A percentile compares a stretch with the other conserved stretches of the same genome.
These are phyloP conservation scores for Quercus glauca DNA, from an alignment of 306 rosid species.

Conservation along the genomic window DNA sequence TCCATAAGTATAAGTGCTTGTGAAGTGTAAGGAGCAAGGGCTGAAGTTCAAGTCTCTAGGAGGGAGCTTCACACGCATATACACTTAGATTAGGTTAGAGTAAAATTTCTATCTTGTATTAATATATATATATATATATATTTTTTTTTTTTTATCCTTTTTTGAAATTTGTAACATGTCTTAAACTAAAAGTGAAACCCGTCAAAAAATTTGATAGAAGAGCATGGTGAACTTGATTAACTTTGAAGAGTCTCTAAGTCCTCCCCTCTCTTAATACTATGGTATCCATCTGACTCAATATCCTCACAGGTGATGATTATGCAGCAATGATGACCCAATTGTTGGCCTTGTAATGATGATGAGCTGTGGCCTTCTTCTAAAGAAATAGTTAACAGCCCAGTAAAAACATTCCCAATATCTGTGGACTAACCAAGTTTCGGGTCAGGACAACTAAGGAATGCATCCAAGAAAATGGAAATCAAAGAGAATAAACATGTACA, in stretches of 20 bases:
- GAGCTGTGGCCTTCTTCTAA: constrained; percentile 73
- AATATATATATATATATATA: too few relatives aligned
- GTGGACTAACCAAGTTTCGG: constrained; percentile 32
- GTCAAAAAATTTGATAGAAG: neutral
- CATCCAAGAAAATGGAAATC: constrained; percentile 39
- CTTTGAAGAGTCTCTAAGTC: too few relatives aligned
- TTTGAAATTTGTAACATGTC: neutral
- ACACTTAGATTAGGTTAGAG: too few relatives aligned
- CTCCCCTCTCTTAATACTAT: too few relatives aligned
- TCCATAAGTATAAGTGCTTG: too few relatives aligned
- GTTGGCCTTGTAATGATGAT: constrained; percentile 61
- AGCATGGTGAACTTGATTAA: neutral
- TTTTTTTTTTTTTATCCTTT: neutral
- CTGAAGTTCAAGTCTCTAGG: too few relatives aligned
- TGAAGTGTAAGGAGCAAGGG: accelerated
- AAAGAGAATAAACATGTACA: constrained; percentile 36
- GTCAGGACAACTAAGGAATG: constrained; percentile 32
- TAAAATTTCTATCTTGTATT: too few relatives aligned
- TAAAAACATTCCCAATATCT: constrained; percentile 38
- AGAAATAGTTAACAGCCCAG: constrained; percentile 41
- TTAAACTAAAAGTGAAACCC: neutral
- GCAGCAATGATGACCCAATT: constrained; percentile 78
- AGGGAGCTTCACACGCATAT: accelerated
- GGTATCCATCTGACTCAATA: too few relatives aligned
- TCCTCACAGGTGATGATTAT: constrained; percentile 40